Evolutionary conservation across 306 rosid species (phyloP).

Genomic region (Acacia acuminata): DNA sequence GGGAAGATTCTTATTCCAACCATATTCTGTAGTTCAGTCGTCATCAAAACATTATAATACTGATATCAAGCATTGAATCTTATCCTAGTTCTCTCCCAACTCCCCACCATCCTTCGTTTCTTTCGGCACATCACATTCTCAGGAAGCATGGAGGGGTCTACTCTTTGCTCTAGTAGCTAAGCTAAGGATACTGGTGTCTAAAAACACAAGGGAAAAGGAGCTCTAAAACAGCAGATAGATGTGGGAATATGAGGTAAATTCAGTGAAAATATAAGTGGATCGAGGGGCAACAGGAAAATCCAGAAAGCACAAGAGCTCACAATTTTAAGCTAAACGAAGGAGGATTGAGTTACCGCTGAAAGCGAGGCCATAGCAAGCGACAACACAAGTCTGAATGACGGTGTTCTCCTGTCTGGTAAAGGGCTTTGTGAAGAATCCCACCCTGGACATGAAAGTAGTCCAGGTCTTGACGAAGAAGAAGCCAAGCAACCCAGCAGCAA

Average conservation of each 20-base stretch:
- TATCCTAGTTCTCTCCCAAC: background rate
- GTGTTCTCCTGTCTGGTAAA: slow-evolving; percentile 94
- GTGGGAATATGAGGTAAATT: background rate
- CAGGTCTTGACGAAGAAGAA: slow-evolving; percentile 88
- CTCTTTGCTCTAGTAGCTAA: background rate
- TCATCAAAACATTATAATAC: background rate
- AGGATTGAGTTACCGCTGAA: slow-evolving; percentile 63
- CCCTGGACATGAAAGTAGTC: slow-evolving; percentile 60
- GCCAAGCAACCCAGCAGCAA: slow-evolving; percentile 87
- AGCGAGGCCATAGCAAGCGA: slow-evolving; percentile 99
- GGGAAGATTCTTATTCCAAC: background rate
- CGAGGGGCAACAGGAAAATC: background rate
- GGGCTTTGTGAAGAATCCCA: slow-evolving; percentile 61
- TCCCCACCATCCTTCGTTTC: background rate
- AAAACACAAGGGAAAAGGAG: background rate
- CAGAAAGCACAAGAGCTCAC: background rate
- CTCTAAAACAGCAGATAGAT: background rate
- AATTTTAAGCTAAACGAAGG: background rate
- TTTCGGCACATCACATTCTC: background rate
- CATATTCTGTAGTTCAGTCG: background rate
- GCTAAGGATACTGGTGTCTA: background rate
- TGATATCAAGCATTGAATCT: background rate
- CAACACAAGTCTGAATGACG: slow-evolving; percentile 97
- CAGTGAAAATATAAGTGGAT: background rate
- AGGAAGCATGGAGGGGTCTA: background rate